Evolutionary conservation across 169 alveolate genomes (phyloP), one percentile per base, ranked within the genome.

Genomic region (Eimeria falciformis): DNA sequence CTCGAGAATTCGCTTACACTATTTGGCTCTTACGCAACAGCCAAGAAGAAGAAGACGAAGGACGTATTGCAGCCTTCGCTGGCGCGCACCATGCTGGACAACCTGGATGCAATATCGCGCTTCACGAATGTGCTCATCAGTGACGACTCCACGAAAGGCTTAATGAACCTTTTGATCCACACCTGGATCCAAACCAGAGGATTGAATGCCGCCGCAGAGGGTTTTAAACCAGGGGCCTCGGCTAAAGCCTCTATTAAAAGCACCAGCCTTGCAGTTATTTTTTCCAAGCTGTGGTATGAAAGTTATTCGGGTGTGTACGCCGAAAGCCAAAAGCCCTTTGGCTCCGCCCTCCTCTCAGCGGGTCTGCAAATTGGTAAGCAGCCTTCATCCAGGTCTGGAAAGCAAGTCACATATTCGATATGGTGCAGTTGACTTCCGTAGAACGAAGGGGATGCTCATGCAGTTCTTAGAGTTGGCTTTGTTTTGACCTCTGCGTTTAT

Each of bases 241-340:
- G 37, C 37, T 12, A 83, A 62, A 18, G 25, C 25, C 66, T 18
- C 25, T 9, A 46, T n/a, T 2, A 46, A n/a, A 25, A 53, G 65
- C n/a, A 53, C 65, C 17, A 53, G 29, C 75, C 40, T 23, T 21
- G 91, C 78, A 2, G 81, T 66, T 23, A 21, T 83, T 43, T 83
- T 83, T 25, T 11, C 91, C 58, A 83, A 83, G 65, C 65, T 83
- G 27, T 83, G 91, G 91, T n/a, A 37, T n/a, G 91, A 83, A 83
- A 9, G 47, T n/a, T 29, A 62, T 17, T 5, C 45, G 5, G 12
- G 58, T 17, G 43, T 7, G 3, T 23, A 29, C 43, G 37, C 56
- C 12, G 18, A 27, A 7, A 33, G 45, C 27, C 91, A 83, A 69
- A 83, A 83, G 65, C 91, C 91, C 46, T 83, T 83, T 25, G 91